A percentile compares a stretch with the other conserved stretches of the same genome.
Evolutionary conservation across 2,329 filamentous ascomycete species (phyloP).

Genomic region (Diplocarpon mali): DNA sequence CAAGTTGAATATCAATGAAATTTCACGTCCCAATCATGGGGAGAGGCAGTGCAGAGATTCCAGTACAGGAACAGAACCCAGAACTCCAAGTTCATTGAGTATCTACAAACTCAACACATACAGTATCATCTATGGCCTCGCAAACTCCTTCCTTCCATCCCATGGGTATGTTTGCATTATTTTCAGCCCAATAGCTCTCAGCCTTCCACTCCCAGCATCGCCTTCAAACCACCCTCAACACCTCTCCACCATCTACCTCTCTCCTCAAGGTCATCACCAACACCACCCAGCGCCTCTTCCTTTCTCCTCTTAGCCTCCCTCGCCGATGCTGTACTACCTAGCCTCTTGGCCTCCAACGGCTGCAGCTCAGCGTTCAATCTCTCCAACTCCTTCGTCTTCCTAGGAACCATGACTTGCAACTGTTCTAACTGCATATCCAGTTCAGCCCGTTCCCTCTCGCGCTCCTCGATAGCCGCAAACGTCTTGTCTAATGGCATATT

Average conservation of each 20-base stretch:
- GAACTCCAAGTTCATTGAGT: too few species aligned
- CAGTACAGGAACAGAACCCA: too few species aligned
- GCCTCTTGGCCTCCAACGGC: slow-evolving; percentile 55
- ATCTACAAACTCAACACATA: too few species aligned
- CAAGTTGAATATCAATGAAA: too few species aligned
- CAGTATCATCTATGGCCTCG: too few species aligned
- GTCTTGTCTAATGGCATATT: slow-evolving; percentile 49
- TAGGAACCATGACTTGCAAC: slow-evolving; percentile 49
- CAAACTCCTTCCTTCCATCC: too few species aligned
- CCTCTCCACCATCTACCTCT: slow-evolving; percentile 64
- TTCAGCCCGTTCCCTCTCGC: slow-evolving; percentile 40
- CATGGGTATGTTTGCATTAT: too few species aligned
- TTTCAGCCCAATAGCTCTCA: too few species aligned
- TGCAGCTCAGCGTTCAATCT: slow-evolving; percentile 56
- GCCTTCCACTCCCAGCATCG: slow-evolving; percentile 46
- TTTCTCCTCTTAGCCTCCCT: slow-evolving; percentile 58
- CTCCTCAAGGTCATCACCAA: slow-evolving; percentile 64
- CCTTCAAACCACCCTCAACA: slow-evolving; percentile 50
- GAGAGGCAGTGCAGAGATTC: too few species aligned
- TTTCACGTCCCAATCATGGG: too few species aligned
- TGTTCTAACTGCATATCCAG: slow-evolving; percentile 54
- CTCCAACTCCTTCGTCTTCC: slow-evolving; percentile 57
- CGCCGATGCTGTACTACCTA: slow-evolving; percentile 55
- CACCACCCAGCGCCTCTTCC: slow-evolving; percentile 53
- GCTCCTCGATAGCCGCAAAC: slow-evolving; percentile 38